These are phyloP conservation scores for Cystobasidium ongulense DNA, from an alignment of 768 basidiomycete species.

Conservation along the genomic window DNA sequence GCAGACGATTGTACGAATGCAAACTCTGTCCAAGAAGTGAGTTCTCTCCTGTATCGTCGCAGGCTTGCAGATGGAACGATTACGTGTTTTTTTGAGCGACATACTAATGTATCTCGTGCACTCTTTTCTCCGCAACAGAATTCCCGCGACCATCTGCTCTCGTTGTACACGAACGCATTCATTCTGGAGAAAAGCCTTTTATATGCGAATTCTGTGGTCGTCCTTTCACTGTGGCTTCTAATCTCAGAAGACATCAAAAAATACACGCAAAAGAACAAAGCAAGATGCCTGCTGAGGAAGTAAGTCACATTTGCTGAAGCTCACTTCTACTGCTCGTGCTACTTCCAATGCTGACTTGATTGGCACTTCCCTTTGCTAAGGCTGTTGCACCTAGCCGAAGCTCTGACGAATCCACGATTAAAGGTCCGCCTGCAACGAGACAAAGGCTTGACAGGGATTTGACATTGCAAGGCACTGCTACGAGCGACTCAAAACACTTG, in stretches of 20 bases:
- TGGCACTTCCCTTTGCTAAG: background rate
- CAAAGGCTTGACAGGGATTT: background rate
- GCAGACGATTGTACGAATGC: slow-evolving; percentile 18
- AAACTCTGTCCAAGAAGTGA: slow-evolving; percentile 7
- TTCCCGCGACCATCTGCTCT: slow-evolving; percentile 28
- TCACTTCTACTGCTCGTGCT: too few relatives aligned
- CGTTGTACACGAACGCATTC: slow-evolving; percentile 24
- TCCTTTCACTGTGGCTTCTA: slow-evolving; percentile 22
- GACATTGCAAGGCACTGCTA: background rate
- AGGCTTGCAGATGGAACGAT: too few relatives aligned
- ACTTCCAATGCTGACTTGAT: too few relatives aligned
- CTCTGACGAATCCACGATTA: background rate
- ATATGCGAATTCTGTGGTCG: slow-evolving; percentile 14
- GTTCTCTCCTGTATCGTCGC: background rate
- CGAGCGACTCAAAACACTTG: too few relatives aligned
- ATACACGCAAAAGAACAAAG: slow-evolving; percentile 16
- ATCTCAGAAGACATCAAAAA: slow-evolving; percentile 23
- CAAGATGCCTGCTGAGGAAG: background rate
- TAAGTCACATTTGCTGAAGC: background rate
- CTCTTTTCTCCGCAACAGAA: background rate
- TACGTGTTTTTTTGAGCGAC: background rate
- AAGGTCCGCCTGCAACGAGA: background rate
- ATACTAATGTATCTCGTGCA: background rate
- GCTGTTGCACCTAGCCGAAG: background rate
- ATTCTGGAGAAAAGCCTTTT: slow-evolving; percentile 28